Conservation (phyloP, 1,284 basidiomycete genomes). For the Leccinum pachyderme region DNA sequence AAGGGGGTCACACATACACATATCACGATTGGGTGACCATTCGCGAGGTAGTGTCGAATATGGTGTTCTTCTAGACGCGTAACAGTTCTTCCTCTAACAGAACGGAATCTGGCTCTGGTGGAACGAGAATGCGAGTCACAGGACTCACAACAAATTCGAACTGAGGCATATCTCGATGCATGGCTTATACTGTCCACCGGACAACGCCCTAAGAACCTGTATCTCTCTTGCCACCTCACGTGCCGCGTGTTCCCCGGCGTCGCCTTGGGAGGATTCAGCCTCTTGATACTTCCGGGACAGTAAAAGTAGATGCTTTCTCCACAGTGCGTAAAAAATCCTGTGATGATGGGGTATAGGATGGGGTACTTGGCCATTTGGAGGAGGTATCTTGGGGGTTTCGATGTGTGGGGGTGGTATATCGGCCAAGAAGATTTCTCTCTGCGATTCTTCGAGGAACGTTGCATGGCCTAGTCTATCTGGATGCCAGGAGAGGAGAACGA, state of each 20-base stretch:
- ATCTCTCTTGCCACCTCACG: conserved; percentile 30
- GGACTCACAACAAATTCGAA: conserved; percentile 71
- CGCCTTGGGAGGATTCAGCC: conserved; percentile 5
- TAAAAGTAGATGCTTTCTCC: conserved; percentile 26
- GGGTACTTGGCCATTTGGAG: conserved; percentile 16
- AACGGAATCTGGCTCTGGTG: background rate
- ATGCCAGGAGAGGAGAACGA: conserved; percentile 58
- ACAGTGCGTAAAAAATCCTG: conserved; percentile 22
- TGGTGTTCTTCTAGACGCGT: conserved; percentile 65
- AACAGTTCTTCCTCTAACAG: conserved; percentile 66
- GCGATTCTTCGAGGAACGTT: conserved; percentile 69
- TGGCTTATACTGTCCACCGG: conserved; percentile 42
- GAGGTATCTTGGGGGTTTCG: conserved; percentile 21
- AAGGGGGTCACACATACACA: conserved; percentile 52
- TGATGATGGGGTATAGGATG: conserved; percentile 25
- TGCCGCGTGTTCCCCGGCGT: conserved; percentile 19
- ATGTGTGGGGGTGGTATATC: conserved; percentile 21
- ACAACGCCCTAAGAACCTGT: conserved; percentile 16
- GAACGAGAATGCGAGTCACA: background rate
- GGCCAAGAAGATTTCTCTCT: conserved; percentile 53
- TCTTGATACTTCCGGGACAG: conserved; percentile 22
- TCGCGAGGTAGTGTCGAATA: conserved; percentile 61
- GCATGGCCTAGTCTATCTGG: conserved; percentile 80
- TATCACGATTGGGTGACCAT: conserved; percentile 68
- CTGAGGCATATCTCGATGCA: conserved; percentile 80